A percentile compares a stretch with the other conserved stretches of the same genome.
These are phyloP conservation scores for Thelephora aurantiotincta DNA, from an alignment of 768 basidiomycete genomes.

Conservation along the genomic window DNA sequence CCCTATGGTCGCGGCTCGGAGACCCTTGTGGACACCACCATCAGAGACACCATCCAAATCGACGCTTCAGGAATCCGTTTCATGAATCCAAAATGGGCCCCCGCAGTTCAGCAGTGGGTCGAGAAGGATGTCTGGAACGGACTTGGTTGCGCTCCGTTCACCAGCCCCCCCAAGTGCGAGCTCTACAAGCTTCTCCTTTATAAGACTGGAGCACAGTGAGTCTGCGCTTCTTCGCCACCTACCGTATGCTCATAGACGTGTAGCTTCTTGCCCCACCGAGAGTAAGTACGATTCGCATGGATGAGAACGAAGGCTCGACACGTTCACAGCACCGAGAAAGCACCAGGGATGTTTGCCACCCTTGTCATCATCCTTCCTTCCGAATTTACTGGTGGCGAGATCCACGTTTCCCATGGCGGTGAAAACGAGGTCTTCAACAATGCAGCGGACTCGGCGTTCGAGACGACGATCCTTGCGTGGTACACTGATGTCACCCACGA, in stretches of 20 bases:
- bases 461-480: constrained; percentile 31
- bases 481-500: constrained; percentile 39
- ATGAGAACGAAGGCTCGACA: not conserved
- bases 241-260: not conserved
- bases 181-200: constrained; percentile 35
- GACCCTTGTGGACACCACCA: constrained; percentile 27
- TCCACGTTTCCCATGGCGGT: constrained; percentile 26
- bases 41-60: constrained; percentile 39
- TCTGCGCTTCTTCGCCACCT: constrained; percentile 1
- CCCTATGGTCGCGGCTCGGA: constrained; percentile 30
- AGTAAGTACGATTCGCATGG: constrained; percentile 18
- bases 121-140: constrained; percentile 19
- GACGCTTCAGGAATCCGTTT: constrained; percentile 22
- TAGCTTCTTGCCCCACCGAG: constrained; percentile 30
- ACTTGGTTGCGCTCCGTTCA: constrained; percentile 21
- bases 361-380: constrained; percentile 34
- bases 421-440: constrained; percentile 23
- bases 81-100: constrained; percentile 25
- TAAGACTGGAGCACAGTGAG: constrained; percentile 35
- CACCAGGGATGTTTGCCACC: constrained; percentile 36
- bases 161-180: constrained; percentile 21
- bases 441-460: constrained; percentile 15
- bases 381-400: constrained; percentile 29
- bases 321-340: constrained; percentile 27
- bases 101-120: constrained; percentile 18